A percentile compares a stretch with the other conserved stretches of the same genome.
Evolutionary conservation across 2,329 filamentous ascomycete genomes (phyloP).

Genomic region (Botrytis fabae): DNA sequence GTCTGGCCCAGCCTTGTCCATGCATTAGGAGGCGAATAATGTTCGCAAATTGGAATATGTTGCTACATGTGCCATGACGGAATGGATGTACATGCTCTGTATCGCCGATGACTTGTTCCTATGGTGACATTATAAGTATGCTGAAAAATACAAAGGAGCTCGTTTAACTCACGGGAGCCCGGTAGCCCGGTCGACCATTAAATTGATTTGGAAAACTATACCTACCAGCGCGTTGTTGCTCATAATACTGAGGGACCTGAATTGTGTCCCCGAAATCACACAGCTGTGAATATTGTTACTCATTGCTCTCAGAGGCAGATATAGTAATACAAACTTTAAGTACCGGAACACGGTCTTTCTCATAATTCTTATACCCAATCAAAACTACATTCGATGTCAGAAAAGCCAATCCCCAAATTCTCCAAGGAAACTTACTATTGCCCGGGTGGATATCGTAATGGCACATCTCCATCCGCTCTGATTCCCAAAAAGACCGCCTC

Average conservation of each 20-base stretch:
- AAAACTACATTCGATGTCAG: neutral
- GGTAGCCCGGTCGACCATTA: neutral
- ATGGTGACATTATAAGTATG: neutral
- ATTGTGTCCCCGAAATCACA: constrained; percentile 17
- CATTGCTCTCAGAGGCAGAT: neutral
- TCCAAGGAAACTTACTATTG: constrained; percentile 3
- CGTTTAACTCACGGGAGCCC: neutral
- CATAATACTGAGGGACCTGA: neutral
- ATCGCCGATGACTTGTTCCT: neutral
- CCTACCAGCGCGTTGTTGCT: neutral
- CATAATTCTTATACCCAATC: neutral
- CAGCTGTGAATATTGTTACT: constrained; percentile 12
- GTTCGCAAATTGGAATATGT: constrained; percentile 14
- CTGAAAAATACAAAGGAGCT: neutral
- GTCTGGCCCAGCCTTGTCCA: fast-evolving
- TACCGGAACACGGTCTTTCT: neutral
- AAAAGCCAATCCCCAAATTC: neutral
- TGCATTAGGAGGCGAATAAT: constrained; percentile 8
- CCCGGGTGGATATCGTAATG: constrained; percentile 15
- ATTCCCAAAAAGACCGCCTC: neutral
- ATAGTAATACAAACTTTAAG: constrained; percentile 9
- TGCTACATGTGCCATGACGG: constrained; percentile 15
- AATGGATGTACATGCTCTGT: neutral
- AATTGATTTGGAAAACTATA: neutral
- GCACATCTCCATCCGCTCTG: neutral